phyloP scores from a whole-genome alignment of 352 stramenopile genomes.

The Phytophthora pseudosyringae region DNA sequence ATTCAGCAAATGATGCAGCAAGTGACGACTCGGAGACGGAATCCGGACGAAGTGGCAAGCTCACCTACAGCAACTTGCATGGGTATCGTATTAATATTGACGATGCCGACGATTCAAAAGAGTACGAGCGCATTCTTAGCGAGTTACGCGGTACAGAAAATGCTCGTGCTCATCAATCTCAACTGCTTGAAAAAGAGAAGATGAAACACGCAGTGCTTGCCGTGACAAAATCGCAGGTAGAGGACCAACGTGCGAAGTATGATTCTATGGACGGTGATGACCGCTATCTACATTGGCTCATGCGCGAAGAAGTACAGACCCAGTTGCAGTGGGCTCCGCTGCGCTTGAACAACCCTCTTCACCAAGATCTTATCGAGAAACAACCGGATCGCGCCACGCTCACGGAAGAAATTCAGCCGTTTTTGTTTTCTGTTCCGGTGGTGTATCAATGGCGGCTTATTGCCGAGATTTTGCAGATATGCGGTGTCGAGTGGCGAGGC shows the following conservation, averaged over 20 bases:
- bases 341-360: slow-evolving; percentile 42
- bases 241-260: slow-evolving; percentile 71
- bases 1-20: not conserved
- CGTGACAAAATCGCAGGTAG: slow-evolving; percentile 32
- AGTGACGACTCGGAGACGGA: slow-evolving; percentile 21
- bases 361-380: slow-evolving; percentile 62
- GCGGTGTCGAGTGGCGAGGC: slow-evolving; percentile 49
- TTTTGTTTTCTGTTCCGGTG: slow-evolving; percentile 65
- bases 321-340: slow-evolving; percentile 68
- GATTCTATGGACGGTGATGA: slow-evolving; percentile 41
- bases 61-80: slow-evolving; percentile 86
- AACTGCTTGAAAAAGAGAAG: slow-evolving; percentile 35
- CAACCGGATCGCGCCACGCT: slow-evolving; percentile 70
- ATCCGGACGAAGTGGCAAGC: slow-evolving; percentile 15
- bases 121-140: slow-evolving; percentile 80
- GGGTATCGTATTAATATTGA: slow-evolving; percentile 77
- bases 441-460: slow-evolving; percentile 43
- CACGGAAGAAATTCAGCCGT: slow-evolving; percentile 81
- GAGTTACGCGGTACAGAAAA: slow-evolving; percentile 66
- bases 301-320: slow-evolving; percentile 41
- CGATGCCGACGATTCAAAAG: slow-evolving; percentile 58
- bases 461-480: slow-evolving; percentile 47
- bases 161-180: slow-evolving; percentile 38
- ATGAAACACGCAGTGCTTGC: slow-evolving; percentile 34
- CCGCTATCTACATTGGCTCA: slow-evolving; percentile 54